Evolutionary conservation across 1,139 yeast genomes (phyloP), one percentile per base, ranked within the genome.

Genomic region (Nadsonia starkeyi-henricii): DNA sequence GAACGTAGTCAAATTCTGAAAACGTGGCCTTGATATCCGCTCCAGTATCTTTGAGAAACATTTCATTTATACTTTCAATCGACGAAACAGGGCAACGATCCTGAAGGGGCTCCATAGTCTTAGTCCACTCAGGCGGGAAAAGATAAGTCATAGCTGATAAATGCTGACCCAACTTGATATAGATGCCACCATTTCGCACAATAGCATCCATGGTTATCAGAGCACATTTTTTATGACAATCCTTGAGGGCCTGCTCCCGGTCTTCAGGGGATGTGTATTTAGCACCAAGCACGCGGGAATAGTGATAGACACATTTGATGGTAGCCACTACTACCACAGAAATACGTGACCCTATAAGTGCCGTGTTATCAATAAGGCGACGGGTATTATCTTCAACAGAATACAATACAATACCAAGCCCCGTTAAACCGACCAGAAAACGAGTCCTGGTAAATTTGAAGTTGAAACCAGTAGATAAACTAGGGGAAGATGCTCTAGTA

Each of bases 101-200:
- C 60, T 91, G 97, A 48, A 93, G 68, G 1, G 96, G 96, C 41
- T 81, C 73, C 96, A 91, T 91, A 0, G 97, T 83, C 19, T 78
- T 77, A 0, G 97, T 89, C 99, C 99, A 91, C 66, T 93, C 96
- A 13, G 69, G 72, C 0, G 99, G 98, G 51, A 91, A 70, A 37
- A 91, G 69, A 64, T 91, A 93, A 0, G 96, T 85, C 73, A 91
- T 73, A 0, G 97, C 97, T 36, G 91, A 77, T 19, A 91, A 71
- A 63, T 91, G 98, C 62, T 91, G 98, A 7, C 99, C 98, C 45
- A 91, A 69, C 62, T 93, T 93, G 63, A 91, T 91, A 64, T 82
- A 91, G 7, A 91, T 75, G 2, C 98, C 98, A 17, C 96, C 96
- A 60, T 91, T 91, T 37, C 71, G 72, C 58, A 86, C 91, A 41